Conservation (phyloP, 192 early-diverging fungal genomes). For the Entomortierella lignicola region DNA sequence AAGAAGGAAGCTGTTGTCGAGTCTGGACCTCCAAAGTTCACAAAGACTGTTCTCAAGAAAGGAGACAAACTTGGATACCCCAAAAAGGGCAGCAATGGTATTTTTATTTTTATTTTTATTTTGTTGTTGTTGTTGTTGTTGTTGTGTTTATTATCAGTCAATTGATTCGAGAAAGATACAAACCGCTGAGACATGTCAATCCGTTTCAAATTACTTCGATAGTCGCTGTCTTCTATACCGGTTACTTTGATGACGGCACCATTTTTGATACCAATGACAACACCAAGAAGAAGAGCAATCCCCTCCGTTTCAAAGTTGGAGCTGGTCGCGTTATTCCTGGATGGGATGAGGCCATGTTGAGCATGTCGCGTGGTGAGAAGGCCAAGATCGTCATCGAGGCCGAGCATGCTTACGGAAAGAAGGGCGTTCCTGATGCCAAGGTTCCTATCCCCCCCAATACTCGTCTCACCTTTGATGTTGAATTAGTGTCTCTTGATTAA, state of each 20-base stretch:
- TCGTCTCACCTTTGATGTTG: conserved; percentile 73
- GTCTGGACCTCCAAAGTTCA: conserved; percentile 68
- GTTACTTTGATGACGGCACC: conserved; percentile 74
- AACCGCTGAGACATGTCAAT: not conserved
- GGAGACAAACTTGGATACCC: conserved; percentile 68
- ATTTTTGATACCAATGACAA: conserved; percentile 76
- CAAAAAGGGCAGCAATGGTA: conserved; percentile 77
- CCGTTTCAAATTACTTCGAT: not conserved
- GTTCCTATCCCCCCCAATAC: conserved; percentile 71
- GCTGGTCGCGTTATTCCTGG: conserved; percentile 70
- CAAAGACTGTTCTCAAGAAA: conserved; percentile 72
- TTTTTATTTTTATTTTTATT: too few relatives aligned
- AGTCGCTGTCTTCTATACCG: conserved; percentile 72
- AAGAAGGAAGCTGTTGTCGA: conserved; percentile 46
- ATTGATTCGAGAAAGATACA: too few relatives aligned
- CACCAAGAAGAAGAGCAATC: conserved; percentile 71
- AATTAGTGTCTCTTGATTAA: conserved; percentile 65
- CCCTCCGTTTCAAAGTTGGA: conserved; percentile 79
- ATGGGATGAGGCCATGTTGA: conserved; percentile 56
- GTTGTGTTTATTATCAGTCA: too few relatives aligned
- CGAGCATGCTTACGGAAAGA: conserved; percentile 75
- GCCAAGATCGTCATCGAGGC: conserved; percentile 68
- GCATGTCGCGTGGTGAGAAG: conserved; percentile 76
- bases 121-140: too few relatives aligned
- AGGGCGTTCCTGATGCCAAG: conserved; percentile 63